Base-by-base conservation (phyloP, 345 rosid genomes). In the Citrus cavaleriei region DNA sequence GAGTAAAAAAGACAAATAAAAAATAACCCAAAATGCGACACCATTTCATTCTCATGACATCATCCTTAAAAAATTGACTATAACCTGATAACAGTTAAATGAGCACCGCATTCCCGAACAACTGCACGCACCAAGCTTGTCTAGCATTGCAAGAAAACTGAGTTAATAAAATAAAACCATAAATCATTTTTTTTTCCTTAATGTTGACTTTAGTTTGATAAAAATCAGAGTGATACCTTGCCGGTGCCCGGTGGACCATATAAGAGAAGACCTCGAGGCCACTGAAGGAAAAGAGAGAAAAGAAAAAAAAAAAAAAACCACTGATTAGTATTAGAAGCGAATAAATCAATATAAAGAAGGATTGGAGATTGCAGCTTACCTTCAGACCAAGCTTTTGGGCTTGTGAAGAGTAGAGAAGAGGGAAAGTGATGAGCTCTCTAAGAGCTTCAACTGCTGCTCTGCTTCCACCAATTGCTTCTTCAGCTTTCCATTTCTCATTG, bases 191-290 rank as follows among this genome's bases (percentile, higher is more conserved):
- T 27, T 61, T 54, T 28, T 21, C 13, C 2, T 19, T 10, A 3
- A 8, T 35, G n/a, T 1, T 63, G 30, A 27, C 10, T 28, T 66
- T 3, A 22, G 58, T 46, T 14, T 35, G 28, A 51, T 27, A 14
- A 61, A 32, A 18, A 51, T 30, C 14, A 67, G n/a, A 63, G 10
- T 1, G n/a, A 28, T n/a, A 95, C 99, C 97, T 96, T 96, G 49
- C 99, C 99, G 18, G 97, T 92, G 69, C 97, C 98, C 4, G 98
- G 98, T 22, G 97, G 97, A 46, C 99, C 97, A 40, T 92, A 94
- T 9, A 95, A 80, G 68, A 95, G 96, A 85, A 93, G 85, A 73
- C 98, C 97, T 79, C 88, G 86, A 73, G 94, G 93, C 97, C 97
- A 93, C 97, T 92, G 88, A 68, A 83, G 58, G 22, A 5, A 42